Evolutionary conservation across 1,284 basidiomycete genomes (phyloP).

Genomic region (Fomes fomentarius): DNA sequence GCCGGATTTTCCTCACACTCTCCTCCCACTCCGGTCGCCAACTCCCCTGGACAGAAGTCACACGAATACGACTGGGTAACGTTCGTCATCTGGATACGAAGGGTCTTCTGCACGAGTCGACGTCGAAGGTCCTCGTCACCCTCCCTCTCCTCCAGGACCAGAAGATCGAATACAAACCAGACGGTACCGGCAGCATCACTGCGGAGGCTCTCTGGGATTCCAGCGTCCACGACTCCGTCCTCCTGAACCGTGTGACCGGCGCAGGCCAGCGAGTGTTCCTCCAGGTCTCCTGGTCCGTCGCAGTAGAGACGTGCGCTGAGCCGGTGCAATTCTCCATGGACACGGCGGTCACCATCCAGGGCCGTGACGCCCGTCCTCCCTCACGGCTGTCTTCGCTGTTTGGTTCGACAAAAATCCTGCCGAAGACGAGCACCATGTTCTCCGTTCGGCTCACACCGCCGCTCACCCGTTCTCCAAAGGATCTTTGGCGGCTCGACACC

Average conservation of each 20-base stretch:
- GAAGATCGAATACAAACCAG: constrained; percentile 71
- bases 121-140: constrained; percentile 67
- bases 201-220: constrained; percentile 91
- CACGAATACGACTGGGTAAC: constrained; percentile 79
- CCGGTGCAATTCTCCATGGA: constrained; percentile 89
- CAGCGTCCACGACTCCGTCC: constrained; percentile 84
- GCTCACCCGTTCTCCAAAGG: constrained; percentile 83
- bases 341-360: constrained; percentile 84
- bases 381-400: constrained; percentile 79
- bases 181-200: constrained; percentile 77
- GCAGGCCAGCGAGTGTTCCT: constrained; percentile 81
- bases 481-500: constrained; percentile 95
- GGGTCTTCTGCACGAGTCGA: constrained; percentile 78
- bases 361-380: constrained; percentile 85
- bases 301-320: constrained; percentile 82
- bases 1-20: constrained; percentile 77
- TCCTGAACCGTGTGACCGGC: constrained; percentile 86
- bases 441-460: constrained; percentile 82
- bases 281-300: constrained; percentile 77
- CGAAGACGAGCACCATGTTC: constrained; percentile 83
- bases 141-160: constrained; percentile 78
- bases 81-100: constrained; percentile 86
- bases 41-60: constrained; percentile 84
- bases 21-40: constrained; percentile 90
- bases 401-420: constrained; percentile 71